Conservation (phyloP, 2,329 filamentous ascomycete genomes). For the Cucurbitaria berberidis region DNA sequence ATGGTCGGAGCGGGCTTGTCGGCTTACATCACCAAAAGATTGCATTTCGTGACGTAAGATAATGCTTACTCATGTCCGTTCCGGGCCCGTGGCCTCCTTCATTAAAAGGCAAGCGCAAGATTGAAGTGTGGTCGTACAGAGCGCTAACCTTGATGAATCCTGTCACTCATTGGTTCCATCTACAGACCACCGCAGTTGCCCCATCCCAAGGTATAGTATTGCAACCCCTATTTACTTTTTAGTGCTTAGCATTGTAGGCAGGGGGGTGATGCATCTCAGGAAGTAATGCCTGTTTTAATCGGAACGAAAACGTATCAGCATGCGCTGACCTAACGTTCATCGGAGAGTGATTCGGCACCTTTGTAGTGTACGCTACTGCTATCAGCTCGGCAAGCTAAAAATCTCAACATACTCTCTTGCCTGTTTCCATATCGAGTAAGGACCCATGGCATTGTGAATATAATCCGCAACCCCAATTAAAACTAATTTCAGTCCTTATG, state of each 20-base stretch:
- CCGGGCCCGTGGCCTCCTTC: not conserved
- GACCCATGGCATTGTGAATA: constrained; percentile 4
- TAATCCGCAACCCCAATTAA: constrained; percentile 2
- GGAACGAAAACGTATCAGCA: no score
- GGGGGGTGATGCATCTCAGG: no score
- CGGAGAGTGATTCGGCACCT: no score
- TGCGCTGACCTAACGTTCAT: no score
- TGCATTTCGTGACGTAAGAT: constrained; percentile 14
- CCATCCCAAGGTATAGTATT: no score
- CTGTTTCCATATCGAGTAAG: constrained; percentile 9
- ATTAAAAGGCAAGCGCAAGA: not conserved
- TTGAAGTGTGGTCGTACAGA: not conserved
- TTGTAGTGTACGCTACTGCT: no score
- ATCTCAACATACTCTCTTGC: constrained; percentile 3
- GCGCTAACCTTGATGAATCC: not conserved
- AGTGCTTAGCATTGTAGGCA: no score
- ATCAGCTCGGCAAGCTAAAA: not conserved
- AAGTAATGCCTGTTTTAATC: no score
- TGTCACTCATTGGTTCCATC: no score
- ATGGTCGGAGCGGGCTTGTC: constrained; percentile 5
- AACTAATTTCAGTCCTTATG: constrained; percentile 2
- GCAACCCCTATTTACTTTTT: not conserved
- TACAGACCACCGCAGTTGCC: no score
- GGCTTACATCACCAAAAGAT: constrained; percentile 5
- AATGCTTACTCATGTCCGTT: not conserved